Evolutionary conservation across 768 basidiomycete species (phyloP), one percentile per base, ranked within the genome.

Genomic region (Calocybe indica): DNA sequence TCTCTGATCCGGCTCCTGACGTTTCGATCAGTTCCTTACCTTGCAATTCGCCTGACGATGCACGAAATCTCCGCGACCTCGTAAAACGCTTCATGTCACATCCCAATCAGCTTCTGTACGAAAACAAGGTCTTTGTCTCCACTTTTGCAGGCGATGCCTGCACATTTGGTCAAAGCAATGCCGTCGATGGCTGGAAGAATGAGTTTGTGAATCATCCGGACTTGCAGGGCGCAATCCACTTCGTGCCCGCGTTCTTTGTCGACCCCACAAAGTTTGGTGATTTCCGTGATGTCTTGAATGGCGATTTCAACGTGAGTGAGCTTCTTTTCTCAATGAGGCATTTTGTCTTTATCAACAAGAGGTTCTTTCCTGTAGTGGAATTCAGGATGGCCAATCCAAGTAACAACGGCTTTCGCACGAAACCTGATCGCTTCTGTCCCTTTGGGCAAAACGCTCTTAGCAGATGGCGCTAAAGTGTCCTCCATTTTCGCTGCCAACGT

Each of bases 121-220:
- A 64, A 33, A 59, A 65, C 36, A 68, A 67, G 7, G 73, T 79
- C 6, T 72, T 88, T 37, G 78, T 84, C 7, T 85, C 85, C 1
- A 83, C 84, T 3, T 90, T 89, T 60, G 65, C 83, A 0, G 88
- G 88, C 13, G 81, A 88, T 55, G 58, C 64, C 6, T 90, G 87
- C 59, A 71, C 62, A 1, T 89, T 88, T 56, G 88, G 87, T 29
- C 75, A 78, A 55, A 58, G 55, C 5, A 76, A 65, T 46, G 65
- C 69, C 22, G 54, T 69, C 12, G 64, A 74, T 5, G 86, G 79
- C 28, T 87, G 87, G 87, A 65, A 59, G 45, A 64, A 58, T 15
- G 76, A 75, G 55, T 88, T 76, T 62, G 62, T 71, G 30, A 66
- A 69, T 46, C 68, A 73, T 47, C 68, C 67, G 8, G 69, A 72